phyloP scores from a whole-genome alignment of 2,329 filamentous ascomycete species.

The Clonostachys rosea region DNA sequence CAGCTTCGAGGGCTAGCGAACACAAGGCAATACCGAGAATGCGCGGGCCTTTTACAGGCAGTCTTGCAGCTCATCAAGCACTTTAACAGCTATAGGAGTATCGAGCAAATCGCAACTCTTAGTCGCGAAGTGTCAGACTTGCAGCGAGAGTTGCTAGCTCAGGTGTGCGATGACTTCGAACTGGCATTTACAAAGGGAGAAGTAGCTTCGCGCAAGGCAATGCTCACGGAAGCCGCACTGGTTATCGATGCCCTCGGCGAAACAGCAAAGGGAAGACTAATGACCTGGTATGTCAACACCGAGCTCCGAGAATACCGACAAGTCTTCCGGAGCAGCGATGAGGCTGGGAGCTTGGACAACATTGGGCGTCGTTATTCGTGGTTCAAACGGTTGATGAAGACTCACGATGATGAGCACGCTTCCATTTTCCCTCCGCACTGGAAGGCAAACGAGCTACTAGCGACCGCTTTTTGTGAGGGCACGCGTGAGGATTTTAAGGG shows the following conservation, averaged over 20 bases:
- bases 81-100: conserved; percentile 96
- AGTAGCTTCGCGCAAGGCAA: conserved; percentile 62
- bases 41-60: conserved; percentile 87
- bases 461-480: conserved; percentile 90
- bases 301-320: conserved; percentile 92
- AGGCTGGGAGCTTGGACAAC: conserved; percentile 93
- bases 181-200: conserved; percentile 88
- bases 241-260: conserved; percentile 96
- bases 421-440: conserved; percentile 82
- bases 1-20: conserved; percentile 81
- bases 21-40: conserved; percentile 89
- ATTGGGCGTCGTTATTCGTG: conserved; percentile 92
- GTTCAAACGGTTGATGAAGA: conserved; percentile 94
- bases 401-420: conserved; percentile 90
- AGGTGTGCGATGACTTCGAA: conserved; percentile 99
- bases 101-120: conserved; percentile 93
- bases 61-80: conserved; percentile 97
- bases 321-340: conserved; percentile 93
- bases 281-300: conserved; percentile 98
- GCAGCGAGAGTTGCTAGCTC: conserved; percentile 87
- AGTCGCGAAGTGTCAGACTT: conserved; percentile 91
- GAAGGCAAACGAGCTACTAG: conserved; percentile 85
- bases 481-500: conserved; percentile 94
- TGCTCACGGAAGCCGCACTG: conserved; percentile 80
- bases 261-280: conserved; percentile 71